Evolutionary conservation across 805 yeast species (phyloP), one percentile per base, ranked within the genome.

Genomic region (Saturnispora kantuleensis): DNA sequence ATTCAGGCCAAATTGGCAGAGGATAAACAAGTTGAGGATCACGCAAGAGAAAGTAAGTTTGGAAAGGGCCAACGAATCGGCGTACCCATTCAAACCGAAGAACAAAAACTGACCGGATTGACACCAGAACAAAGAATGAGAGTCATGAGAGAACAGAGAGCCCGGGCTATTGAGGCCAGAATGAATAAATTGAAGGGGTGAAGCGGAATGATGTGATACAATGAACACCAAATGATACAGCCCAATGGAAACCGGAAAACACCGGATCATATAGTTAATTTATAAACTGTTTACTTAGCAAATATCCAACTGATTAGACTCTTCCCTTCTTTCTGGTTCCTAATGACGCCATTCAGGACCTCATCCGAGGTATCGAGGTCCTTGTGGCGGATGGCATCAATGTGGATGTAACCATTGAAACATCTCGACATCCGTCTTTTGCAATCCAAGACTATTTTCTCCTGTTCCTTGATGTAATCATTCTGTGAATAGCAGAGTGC

Each of bases 111-210:
- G 44, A 71, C 74, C 37, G 80, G 88, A 0, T 67, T 90, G 44
- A 72, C 78, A 7, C 87, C 80, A 1, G 86, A 79, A 21, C 96
- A 89, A 51, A 73, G 77, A 55, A 70, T 73, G 72, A 74, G 80
- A 55, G 65, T 93, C 16, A 88, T 89, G 84, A 76, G 98, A 48
- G 98, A 93, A 56, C 89, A 89, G 56, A 71, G 97, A 44, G 97
- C 97, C 1, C 73, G 97, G 45, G 98, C 98, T 0, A 97, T 95
- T 0, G 97, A 93, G 60, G 95, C 90, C 0, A 71, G 98, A 53
- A 54, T 85, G 55, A 70, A 66, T 44, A 63, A 55, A 39, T 6
- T 21, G 26, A 21, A 21, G 26, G 26, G 26, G 3, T 21, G 34
- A 17, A 17, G 18, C 18, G 18, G 18, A 17, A 5, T 17, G 18